Conservation (phyloP, 257 asterid genomes). For the Solanum virginianum region DNA sequence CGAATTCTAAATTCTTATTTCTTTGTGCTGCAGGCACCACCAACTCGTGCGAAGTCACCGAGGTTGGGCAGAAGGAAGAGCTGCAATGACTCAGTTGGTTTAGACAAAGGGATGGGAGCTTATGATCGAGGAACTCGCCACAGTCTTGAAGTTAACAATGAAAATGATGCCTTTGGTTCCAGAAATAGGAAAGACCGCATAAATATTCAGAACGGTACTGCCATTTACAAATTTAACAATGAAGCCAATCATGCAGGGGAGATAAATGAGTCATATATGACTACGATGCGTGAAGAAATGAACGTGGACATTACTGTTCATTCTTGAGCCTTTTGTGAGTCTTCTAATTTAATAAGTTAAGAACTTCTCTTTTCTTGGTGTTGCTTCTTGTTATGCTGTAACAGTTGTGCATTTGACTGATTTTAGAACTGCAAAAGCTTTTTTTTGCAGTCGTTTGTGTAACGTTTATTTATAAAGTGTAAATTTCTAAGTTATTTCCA, state of each 20-base stretch:
- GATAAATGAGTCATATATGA: conserved; percentile 15
- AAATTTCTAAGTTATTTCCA: conserved; percentile 29
- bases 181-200: conserved; percentile 14
- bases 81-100: conserved; percentile 25
- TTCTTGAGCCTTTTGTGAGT: conserved; percentile 25
- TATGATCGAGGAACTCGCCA: conserved; percentile 19
- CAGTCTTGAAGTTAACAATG: conserved; percentile 25
- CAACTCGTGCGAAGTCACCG: conserved; percentile 77
- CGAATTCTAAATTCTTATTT: neutral
- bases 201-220: conserved; percentile 13
- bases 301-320: conserved; percentile 9
- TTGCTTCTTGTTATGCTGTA: conserved; percentile 11
- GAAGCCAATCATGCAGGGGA: conserved; percentile 12
- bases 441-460: conserved; percentile 12
- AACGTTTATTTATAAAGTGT: conserved; percentile 28
- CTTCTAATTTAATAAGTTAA: conserved; percentile 19
- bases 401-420: conserved; percentile 13
- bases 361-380: neutral
- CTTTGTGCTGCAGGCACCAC: conserved; percentile 38
- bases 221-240: conserved; percentile 13
- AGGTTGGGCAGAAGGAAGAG: conserved; percentile 62
- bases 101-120: conserved; percentile 12
- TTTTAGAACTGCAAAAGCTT: conserved; percentile 9
- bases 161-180: conserved; percentile 9
- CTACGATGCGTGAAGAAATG: conserved; percentile 26